A percentile compares a stretch with the other conserved stretches of the same genome.
phyloP scores from a whole-genome alignment of 768 basidiomycete genomes.

The Rhizopogon vesiculosus region DNA sequence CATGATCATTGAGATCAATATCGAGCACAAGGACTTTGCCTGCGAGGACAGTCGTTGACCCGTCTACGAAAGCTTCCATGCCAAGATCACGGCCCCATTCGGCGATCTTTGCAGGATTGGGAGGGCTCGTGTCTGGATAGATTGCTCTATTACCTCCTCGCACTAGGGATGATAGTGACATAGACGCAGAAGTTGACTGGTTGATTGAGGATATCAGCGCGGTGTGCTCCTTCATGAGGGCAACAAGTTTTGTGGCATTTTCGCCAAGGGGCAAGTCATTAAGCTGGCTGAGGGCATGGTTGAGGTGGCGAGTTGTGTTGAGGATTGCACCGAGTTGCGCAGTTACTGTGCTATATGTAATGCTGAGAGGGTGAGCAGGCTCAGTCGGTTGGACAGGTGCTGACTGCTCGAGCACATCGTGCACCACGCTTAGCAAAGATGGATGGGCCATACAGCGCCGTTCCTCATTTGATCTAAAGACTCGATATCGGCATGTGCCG shows the following conservation, averaged over 20 bases:
- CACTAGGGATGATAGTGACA: conserved; percentile 11
- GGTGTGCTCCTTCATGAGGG: conserved; percentile 62
- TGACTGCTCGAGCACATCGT: conserved; percentile 25
- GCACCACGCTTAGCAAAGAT: conserved; percentile 21
- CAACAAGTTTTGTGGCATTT: conserved; percentile 63
- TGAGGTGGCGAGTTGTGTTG: conserved; percentile 46
- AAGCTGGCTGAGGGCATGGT: conserved; percentile 44
- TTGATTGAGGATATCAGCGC: conserved; percentile 29
- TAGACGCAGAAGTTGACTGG: conserved; percentile 16
- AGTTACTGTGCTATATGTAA: conserved; percentile 11
- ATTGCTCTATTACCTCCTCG: conserved; percentile 11
- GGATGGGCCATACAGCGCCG: conserved; percentile 8
- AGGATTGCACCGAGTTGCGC: conserved; percentile 46
- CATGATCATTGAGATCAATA: conserved; percentile 50
- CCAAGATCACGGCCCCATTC: conserved; percentile 60
- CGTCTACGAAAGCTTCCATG: conserved; percentile 74
- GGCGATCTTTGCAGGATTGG: conserved; percentile 38
- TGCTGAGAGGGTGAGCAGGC: conserved; percentile 22
- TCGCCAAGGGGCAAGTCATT: conserved; percentile 43
- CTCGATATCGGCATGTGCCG: too few species aligned
- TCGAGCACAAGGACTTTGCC: conserved; percentile 82
- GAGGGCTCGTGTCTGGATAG: conserved; percentile 25
- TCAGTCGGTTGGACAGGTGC: conserved; percentile 15
- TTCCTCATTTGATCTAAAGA: background rate
- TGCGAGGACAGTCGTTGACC: conserved; percentile 58